Conservation (phyloP, 331 rosid genomes). For the Cydonia oblonga region DNA sequence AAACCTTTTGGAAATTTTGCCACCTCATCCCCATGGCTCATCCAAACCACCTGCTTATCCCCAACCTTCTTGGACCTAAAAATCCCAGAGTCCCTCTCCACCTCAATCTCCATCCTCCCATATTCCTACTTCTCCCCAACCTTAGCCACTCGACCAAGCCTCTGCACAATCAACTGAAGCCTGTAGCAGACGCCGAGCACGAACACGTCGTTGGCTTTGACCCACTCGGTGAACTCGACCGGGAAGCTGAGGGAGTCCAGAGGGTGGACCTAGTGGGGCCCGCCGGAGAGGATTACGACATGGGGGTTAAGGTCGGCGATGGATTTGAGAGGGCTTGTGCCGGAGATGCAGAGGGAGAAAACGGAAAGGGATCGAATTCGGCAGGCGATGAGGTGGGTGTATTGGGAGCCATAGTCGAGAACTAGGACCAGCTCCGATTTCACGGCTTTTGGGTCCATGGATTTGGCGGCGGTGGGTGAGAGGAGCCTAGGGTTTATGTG, state of each 20-base stretch:
- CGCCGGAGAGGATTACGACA: constrained; percentile 86
- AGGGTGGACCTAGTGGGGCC: constrained; percentile 93
- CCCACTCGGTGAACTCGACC: constrained; percentile 63
- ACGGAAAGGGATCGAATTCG: constrained; percentile 72
- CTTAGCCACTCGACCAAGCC: constrained; percentile 68
- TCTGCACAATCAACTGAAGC: constrained; percentile 76
- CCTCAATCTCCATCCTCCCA: constrained; percentile 78
- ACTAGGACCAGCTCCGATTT: constrained; percentile 69
- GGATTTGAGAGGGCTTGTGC: constrained; percentile 61
- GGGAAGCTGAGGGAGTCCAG: constrained; percentile 66
- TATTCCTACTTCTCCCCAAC: constrained; percentile 74
- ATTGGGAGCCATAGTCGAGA: constrained; percentile 86
- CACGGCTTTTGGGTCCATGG: constrained; percentile 50
- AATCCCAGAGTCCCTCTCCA: constrained; percentile 30
- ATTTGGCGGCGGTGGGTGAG: not conserved
- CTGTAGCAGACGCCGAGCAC: constrained; percentile 93
- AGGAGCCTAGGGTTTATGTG: constrained; percentile 6
- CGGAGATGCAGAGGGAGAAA: constrained; percentile 83
- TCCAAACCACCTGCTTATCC: constrained; percentile 59
- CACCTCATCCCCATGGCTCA: constrained; percentile 97
- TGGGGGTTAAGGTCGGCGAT: constrained; percentile 55
- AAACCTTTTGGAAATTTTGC: constrained; percentile 54
- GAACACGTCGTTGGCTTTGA: constrained; percentile 40
- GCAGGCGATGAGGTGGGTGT: constrained; percentile 96
- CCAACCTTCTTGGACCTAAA: constrained; percentile 39